Evolutionary conservation across 2,329 filamentous ascomycete species (phyloP).

Genomic region (Fusarium sp.): DNA sequence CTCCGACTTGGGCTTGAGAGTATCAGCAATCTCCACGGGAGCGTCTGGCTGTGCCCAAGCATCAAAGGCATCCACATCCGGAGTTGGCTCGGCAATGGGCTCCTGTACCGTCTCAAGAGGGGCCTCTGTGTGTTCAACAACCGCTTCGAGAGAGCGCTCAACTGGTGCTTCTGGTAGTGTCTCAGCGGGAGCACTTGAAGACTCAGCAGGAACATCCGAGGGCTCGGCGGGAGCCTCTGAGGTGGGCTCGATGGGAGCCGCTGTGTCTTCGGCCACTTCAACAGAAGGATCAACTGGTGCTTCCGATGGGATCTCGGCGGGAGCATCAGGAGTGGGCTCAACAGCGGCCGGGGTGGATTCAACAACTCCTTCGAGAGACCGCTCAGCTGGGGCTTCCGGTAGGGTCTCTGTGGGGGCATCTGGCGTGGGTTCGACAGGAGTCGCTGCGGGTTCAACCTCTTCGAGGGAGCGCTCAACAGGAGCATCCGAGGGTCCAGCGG

Average conservation of each 20-base stretch:
- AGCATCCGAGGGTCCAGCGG: background rate
- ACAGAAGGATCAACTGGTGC: background rate
- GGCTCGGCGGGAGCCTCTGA: constrained; percentile 2
- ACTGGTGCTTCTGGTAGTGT: background rate
- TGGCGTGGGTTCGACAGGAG: background rate
- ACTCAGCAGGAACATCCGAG: background rate
- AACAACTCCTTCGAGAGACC: background rate
- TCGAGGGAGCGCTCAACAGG: background rate
- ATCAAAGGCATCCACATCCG: constrained; percentile 31
- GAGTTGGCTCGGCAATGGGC: background rate
- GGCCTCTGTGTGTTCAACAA: background rate
- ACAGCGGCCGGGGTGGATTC: background rate
- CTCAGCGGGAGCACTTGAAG: background rate
- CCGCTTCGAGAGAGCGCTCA: background rate
- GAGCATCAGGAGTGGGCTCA: background rate
- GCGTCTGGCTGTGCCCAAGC: constrained; percentile 26
- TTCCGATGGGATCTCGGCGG: background rate
- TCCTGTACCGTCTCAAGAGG: background rate
- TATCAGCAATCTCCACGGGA: background rate
- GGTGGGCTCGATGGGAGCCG: background rate
- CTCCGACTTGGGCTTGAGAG: constrained; percentile 6
- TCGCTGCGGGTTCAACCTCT: background rate
- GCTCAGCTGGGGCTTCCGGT: background rate
- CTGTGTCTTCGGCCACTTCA: background rate
- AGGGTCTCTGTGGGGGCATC: background rate